These are phyloP conservation scores for Tetraselmis chui DNA, from an alignment of 139 green algal genomes.

Conservation along the genomic window DNA sequence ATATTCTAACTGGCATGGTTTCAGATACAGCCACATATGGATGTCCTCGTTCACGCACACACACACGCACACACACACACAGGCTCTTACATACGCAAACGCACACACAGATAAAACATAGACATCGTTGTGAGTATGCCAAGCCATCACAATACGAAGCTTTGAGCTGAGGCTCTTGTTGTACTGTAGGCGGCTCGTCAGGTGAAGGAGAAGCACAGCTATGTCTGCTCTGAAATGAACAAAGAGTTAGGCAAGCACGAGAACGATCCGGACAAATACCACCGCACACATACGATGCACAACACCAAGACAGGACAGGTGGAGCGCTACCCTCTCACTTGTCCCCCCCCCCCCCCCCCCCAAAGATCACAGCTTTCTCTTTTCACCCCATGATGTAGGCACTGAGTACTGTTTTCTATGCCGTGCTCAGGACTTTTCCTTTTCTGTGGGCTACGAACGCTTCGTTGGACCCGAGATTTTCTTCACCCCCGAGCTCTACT, in stretches of 20 bases:
- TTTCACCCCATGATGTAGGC: too few relatives aligned
- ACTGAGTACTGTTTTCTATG: neutral
- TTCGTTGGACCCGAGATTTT: slow-evolving; percentile 75
- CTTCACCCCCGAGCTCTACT: slow-evolving; percentile 63
- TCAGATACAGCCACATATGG: too few relatives aligned
- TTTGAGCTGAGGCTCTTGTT: neutral
- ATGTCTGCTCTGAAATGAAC: slow-evolving; percentile 56
- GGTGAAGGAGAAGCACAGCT: slow-evolving; percentile 70
- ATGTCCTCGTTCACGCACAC: too few relatives aligned
- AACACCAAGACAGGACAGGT: slow-evolving; percentile 25
- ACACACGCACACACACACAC: too few relatives aligned
- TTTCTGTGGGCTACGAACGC: slow-evolving; percentile 53
- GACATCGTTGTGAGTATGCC: neutral
- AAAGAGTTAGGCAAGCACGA: slow-evolving; percentile 56
- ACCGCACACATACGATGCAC: slow-evolving; percentile 22
- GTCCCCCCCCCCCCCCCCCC: too few relatives aligned
- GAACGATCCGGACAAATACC: slow-evolving; percentile 49
- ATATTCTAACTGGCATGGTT: too few relatives aligned
- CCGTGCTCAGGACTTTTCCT: slow-evolving; percentile 16
- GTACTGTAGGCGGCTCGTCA: slow-evolving; percentile 43
- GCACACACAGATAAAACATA: too few relatives aligned
- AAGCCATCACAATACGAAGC: neutral
- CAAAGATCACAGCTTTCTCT: too few relatives aligned
- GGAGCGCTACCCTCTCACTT: too few relatives aligned
- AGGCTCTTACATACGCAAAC: too few relatives aligned